Conservation (phyloP, 2,329 filamentous ascomycete genomes). For the Diplodia seriata region DNA sequence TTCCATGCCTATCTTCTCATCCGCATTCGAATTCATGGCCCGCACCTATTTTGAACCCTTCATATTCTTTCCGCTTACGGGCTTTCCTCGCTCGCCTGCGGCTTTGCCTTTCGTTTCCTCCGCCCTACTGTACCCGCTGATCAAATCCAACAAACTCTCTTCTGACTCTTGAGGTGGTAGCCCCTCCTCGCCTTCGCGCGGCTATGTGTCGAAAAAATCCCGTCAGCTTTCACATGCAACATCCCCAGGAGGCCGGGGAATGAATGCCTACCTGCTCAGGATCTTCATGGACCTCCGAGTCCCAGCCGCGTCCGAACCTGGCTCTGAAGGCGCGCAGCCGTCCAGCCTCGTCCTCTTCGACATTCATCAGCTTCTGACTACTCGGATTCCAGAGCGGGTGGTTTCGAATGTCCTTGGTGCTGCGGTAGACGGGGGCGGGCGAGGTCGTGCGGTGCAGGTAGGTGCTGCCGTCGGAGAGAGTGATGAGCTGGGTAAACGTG, state of each 20-base stretch:
- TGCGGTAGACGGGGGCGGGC: slow-evolving; percentile 67
- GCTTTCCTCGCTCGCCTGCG: slow-evolving; percentile 28
- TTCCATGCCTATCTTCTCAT: neutral
- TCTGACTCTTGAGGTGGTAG: neutral
- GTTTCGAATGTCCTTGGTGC: slow-evolving; percentile 86
- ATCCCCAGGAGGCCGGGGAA: neutral
- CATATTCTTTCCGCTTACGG: slow-evolving; percentile 33
- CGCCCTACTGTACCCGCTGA: slow-evolving; percentile 40
- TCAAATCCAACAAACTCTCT: slow-evolving; percentile 35
- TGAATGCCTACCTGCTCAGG: slow-evolving; percentile 31
- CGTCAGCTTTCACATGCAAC: neutral
- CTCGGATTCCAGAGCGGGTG: slow-evolving; percentile 89
- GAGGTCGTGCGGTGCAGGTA: slow-evolving; percentile 81
- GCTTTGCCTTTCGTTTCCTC: slow-evolving; percentile 34
- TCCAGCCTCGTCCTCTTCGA: slow-evolving; percentile 95
- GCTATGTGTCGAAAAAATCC: neutral
- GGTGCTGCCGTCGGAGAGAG: slow-evolving; percentile 87
- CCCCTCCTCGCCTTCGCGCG: slow-evolving; percentile 20
- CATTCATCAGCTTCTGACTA: slow-evolving; percentile 78
- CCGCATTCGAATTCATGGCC: neutral
- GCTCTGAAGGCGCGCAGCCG: slow-evolving; percentile 83
- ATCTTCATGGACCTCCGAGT: slow-evolving; percentile 58
- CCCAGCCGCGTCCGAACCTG: slow-evolving; percentile 84
- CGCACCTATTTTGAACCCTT: slow-evolving; percentile 31
- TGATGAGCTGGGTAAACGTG: slow-evolving; percentile 95